phyloP scores from a whole-genome alignment of 768 basidiomycete genomes.

The Rossbeevera mucosa region DNA sequence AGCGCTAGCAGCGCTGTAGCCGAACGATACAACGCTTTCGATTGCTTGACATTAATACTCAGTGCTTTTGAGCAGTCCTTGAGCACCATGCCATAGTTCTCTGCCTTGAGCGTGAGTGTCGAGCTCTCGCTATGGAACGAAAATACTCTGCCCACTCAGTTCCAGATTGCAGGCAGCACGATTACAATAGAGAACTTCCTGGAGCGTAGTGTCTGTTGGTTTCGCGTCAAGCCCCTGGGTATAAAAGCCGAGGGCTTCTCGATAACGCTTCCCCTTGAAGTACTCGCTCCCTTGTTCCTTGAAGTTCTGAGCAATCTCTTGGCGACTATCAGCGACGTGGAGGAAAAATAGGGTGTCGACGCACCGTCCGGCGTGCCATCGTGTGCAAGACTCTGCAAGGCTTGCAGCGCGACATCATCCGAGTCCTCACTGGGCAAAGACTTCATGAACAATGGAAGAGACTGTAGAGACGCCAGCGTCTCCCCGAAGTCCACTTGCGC shows the following conservation, averaged over 20 bases:
- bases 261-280: constrained; percentile 78
- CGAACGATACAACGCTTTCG: constrained; percentile 88
- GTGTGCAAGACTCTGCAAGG: constrained; percentile 78
- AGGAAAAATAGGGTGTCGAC: constrained; percentile 28
- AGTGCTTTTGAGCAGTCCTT: constrained; percentile 79
- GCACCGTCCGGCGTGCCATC: constrained; percentile 93
- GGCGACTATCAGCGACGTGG: background rate
- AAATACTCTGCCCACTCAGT: constrained; percentile 49
- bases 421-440: constrained; percentile 66
- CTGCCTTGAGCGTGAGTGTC: constrained; percentile 35
- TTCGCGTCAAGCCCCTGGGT: constrained; percentile 84
- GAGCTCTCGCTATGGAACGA: background rate
- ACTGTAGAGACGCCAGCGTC: constrained; percentile 48
- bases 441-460: constrained; percentile 90
- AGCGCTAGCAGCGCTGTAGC: constrained; percentile 71
- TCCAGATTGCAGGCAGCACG: constrained; percentile 92
- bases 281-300: constrained; percentile 96
- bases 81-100: constrained; percentile 85
- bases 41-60: constrained; percentile 52
- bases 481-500: constrained; percentile 26
- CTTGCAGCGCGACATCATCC: constrained; percentile 65
- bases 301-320: constrained; percentile 89
- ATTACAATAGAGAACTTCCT: constrained; percentile 76
- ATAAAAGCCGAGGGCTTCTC: constrained; percentile 89
- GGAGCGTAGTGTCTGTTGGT: constrained; percentile 55